Evolutionary conservation across 495 filamentous ascomycete species (phyloP).

Genomic region (Neurospora hispaniola): DNA sequence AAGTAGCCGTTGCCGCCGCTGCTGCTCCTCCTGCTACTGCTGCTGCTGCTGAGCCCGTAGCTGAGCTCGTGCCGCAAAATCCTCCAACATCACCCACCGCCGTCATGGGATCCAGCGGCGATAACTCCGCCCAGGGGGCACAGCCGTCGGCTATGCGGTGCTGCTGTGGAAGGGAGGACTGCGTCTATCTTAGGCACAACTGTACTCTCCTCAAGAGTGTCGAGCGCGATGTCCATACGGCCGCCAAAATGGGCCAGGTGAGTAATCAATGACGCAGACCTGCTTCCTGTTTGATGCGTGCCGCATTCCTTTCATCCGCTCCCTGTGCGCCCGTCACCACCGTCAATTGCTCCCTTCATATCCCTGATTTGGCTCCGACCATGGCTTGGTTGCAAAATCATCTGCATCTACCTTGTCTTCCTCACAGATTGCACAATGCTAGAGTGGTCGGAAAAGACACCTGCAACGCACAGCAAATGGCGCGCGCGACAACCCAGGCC

Average conservation of each 20-base stretch:
- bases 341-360: neutral
- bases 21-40: neutral
- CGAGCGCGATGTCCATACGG: constrained; percentile 76
- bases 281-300: neutral
- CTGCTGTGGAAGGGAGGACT: constrained; percentile 77
- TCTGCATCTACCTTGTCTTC: neutral
- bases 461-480: neutral
- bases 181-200: constrained; percentile 69
- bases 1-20: neutral
- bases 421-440: neutral
- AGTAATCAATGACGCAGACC: constrained; percentile 14
- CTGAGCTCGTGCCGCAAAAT: neutral
- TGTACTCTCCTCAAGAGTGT: constrained; percentile 65
- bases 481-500: constrained; percentile 1
- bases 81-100: neutral
- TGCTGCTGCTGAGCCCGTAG: neutral
- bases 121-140: constrained; percentile 1
- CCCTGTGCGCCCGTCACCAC: neutral
- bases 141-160: constrained; percentile 36
- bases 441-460: neutral
- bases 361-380: neutral
- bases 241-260: constrained; percentile 84
- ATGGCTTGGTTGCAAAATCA: neutral
- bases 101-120: constrained; percentile 9
- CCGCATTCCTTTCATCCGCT: neutral